Conservation (phyloP, 2,329 filamentous ascomycete genomes). For the Penicillium hordei region DNA sequence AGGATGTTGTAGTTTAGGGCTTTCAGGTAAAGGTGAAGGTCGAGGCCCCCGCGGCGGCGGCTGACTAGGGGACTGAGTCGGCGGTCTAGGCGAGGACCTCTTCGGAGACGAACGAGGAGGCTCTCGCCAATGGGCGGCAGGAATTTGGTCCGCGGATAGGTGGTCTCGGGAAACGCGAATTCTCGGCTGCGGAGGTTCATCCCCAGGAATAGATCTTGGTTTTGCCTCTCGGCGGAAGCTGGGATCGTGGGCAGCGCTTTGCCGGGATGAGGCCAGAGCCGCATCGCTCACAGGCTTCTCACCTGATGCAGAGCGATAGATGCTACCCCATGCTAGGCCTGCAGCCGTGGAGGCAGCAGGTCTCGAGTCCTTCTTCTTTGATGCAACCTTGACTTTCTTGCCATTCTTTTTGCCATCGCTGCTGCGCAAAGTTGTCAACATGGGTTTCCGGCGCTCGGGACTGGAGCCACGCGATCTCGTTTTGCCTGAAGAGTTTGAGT, state of each 20-base stretch:
- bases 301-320: slow-evolving; percentile 28
- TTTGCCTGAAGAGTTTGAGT: slow-evolving; percentile 35
- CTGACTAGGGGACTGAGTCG: neutral
- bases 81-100: slow-evolving; percentile 15
- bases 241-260: slow-evolving; percentile 29
- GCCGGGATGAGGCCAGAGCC: slow-evolving; percentile 31
- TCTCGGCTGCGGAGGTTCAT: slow-evolving; percentile 21
- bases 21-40: slow-evolving; percentile 14
- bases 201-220: slow-evolving; percentile 24
- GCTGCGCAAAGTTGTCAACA: slow-evolving; percentile 57
- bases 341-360: slow-evolving; percentile 62
- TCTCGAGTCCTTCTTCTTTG: slow-evolving; percentile 45
- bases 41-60: slow-evolving; percentile 13
- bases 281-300: slow-evolving; percentile 32
- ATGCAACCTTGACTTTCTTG: slow-evolving; percentile 42
- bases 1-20: slow-evolving; percentile 12
- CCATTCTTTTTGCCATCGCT: slow-evolving; percentile 48
- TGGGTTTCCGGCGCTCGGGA: slow-evolving; percentile 59
- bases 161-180: slow-evolving; percentile 7
- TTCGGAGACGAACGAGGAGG: slow-evolving; percentile 18
- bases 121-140: slow-evolving; percentile 25
- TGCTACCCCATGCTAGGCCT: slow-evolving; percentile 59
- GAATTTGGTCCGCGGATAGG: slow-evolving; percentile 17
- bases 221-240: slow-evolving; percentile 29
- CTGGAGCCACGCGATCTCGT: slow-evolving; percentile 58